A percentile compares a stretch with the other conserved stretches of the same genome.
Evolutionary conservation across 805 yeast genomes (phyloP).

Genomic region (Saccharomyces kudriavzevii): DNA sequence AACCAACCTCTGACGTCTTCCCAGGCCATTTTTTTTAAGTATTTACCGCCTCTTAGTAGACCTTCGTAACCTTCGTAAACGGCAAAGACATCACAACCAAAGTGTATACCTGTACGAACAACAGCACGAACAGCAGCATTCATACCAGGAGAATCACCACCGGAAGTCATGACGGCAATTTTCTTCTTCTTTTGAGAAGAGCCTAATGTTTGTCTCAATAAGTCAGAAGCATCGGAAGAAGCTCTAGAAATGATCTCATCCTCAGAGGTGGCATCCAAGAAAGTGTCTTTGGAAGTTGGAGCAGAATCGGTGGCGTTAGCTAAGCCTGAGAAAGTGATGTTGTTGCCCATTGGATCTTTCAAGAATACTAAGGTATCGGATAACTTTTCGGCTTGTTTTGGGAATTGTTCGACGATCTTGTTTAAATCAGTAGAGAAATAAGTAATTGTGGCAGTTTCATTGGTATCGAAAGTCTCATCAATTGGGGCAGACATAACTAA

Average conservation of each 20-base stretch:
- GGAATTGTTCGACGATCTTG: conserved; percentile 18
- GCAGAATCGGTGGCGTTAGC: conserved; percentile 32
- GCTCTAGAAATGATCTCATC: conserved; percentile 11
- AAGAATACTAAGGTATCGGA: conserved; percentile 21
- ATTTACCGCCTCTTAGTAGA: conserved; percentile 75
- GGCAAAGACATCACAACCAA: conserved; percentile 85
- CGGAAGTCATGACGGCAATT: conserved; percentile 95
- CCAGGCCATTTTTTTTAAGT: conserved; percentile 77
- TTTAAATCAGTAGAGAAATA: conserved; percentile 37
- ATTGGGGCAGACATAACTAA: conserved; percentile 31
- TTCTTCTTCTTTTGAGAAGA: conserved; percentile 20
- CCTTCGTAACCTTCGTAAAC: conserved; percentile 95
- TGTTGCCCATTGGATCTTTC: conserved; percentile 59
- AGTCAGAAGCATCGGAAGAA: conserved; percentile 16
- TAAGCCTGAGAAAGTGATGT: conserved; percentile 46
- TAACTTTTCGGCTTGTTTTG: conserved; percentile 16
- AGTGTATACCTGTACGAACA: conserved; percentile 81
- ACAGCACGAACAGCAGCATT: conserved; percentile 93
- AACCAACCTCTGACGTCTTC: conserved; percentile 92
- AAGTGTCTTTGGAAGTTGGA: conserved; percentile 22
- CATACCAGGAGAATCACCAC: conserved; percentile 99
- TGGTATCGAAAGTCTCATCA: conserved; percentile 3
- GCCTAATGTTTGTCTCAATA: conserved; percentile 14
- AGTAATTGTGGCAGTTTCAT: conserved; percentile 20
- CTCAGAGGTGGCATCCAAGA: conserved; percentile 9